A percentile compares a stretch with the other conserved stretches of the same genome.
These are phyloP conservation scores for Penicillium decumbens DNA, from an alignment of 2,329 filamentous ascomycete species.

Conservation along the genomic window DNA sequence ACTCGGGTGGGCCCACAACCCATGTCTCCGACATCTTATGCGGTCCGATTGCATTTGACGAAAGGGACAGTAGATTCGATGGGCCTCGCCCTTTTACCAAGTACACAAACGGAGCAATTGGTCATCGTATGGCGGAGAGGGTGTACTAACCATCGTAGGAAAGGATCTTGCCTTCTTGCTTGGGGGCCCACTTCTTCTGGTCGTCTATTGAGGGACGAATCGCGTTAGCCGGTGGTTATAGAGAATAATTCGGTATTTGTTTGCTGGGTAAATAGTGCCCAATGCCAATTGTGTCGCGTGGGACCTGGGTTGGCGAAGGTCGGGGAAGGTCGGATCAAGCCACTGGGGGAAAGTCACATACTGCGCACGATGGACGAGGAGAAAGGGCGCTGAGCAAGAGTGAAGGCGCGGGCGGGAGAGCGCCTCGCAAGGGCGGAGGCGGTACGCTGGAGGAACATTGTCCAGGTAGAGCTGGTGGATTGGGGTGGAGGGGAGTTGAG, in stretches of 20 bases:
- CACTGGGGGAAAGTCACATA: slow-evolving; percentile 37
- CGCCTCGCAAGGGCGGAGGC: slow-evolving; percentile 45
- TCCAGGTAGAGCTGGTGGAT: slow-evolving; percentile 27
- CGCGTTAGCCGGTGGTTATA: slow-evolving; percentile 22
- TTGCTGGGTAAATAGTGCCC: slow-evolving; percentile 1
- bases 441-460: slow-evolving; percentile 48
- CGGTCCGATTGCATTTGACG: slow-evolving; percentile 7
- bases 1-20: slow-evolving; percentile 12
- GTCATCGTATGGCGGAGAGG: slow-evolving; percentile 5
- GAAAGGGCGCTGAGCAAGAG: slow-evolving; percentile 41
- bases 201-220: slow-evolving; percentile 25
- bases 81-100: slow-evolving; percentile 1
- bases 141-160: slow-evolving; percentile 43
- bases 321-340: slow-evolving; percentile 24
- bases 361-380: slow-evolving; percentile 44
- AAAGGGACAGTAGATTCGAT: background rate
- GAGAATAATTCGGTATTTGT: background rate
- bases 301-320: slow-evolving; percentile 16
- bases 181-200: slow-evolving; percentile 39
- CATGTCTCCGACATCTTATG: slow-evolving; percentile 9
- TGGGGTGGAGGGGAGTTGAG: slow-evolving; percentile 23
- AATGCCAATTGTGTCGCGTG: slow-evolving; percentile 22
- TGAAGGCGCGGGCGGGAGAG: slow-evolving; percentile 41
- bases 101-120: slow-evolving; percentile 14
- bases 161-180: slow-evolving; percentile 43